Evolutionary conservation across 1,284 basidiomycete species (phyloP).

Genomic region (Ceratobasidium sp.): DNA sequence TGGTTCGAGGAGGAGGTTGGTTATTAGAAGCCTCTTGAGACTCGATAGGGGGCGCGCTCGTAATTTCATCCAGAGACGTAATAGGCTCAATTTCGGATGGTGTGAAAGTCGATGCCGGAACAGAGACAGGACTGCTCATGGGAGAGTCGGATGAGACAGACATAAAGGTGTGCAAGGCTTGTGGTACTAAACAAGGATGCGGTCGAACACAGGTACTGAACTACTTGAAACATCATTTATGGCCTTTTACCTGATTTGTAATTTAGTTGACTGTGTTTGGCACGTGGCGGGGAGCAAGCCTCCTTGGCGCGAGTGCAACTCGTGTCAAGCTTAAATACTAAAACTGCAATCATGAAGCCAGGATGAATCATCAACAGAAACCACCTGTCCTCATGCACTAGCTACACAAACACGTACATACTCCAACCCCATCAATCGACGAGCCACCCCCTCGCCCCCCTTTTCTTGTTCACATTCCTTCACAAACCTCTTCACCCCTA

Average conservation of each 20-base stretch:
- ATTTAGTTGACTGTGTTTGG: background rate
- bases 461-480: constrained; percentile 26
- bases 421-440: constrained; percentile 19
- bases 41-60: background rate
- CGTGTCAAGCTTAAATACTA: background rate
- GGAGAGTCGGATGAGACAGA: background rate
- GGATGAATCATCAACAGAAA: background rate
- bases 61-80: background rate
- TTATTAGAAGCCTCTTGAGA: background rate
- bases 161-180: background rate
- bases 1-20: background rate
- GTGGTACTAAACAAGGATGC: background rate
- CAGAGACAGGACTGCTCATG: background rate
- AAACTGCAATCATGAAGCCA: background rate
- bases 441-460: constrained; percentile 16
- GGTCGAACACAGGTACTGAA: background rate
- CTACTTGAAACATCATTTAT: background rate
- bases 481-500: constrained; percentile 29
- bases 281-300: background rate
- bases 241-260: background rate
- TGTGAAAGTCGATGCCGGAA: background rate
- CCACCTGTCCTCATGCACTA: background rate
- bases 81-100: background rate
- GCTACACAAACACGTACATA: constrained; percentile 14
- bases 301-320: too few species aligned